Evolutionary conservation across 2,329 filamentous ascomycete genomes (phyloP), one percentile per base, ranked within the genome.

Genomic region (Zasmidium angulare): DNA sequence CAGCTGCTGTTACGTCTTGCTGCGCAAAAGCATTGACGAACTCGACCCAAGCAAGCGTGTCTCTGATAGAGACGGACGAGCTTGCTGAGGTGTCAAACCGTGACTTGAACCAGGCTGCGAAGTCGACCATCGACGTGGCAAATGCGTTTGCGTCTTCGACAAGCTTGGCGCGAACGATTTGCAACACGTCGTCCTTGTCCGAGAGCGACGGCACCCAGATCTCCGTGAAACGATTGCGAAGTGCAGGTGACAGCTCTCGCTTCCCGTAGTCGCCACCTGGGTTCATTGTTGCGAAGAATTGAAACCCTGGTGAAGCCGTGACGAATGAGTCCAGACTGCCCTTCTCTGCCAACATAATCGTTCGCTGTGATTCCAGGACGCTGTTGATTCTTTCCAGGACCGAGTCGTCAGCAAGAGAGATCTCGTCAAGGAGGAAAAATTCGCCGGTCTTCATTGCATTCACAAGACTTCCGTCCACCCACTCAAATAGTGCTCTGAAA

Each of bases 201-300:
- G 91, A 92, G 59, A 98, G 79, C 1, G 93, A 85, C 1, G 95
- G 92, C 0, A 98, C 95, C 95, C 95, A 99, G 9, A 99, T 97
- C 75, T 99, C 95, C 0, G 95, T 99, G 73, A 99, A 96, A 61
- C 95, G 90, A 73, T 99, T 99, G 49, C 95, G 85, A 60, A 99
- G 79, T 14, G 95, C 96, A 2, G 95, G 95, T 0, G 95, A 99
- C 12, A 99, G 83, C 74, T 99, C 95, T 67, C 93, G 91, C 78
- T 99, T 99, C 65, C 95, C 95, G 73, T 98, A 99, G 72, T 99
- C 95, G 49, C 96, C 95, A 53, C 96, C 96, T 9, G 95, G 95
- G 67, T 99, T 99, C 95, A 99, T 99, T 0, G 95, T 99, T 2
- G 95, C 93, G 60, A 99, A 85, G 75, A 99, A 97, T 70, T 99